Percentiles rank a stretch among this genome's conserved stretches.
Conservation (phyloP, 176 grass and related monocot genomes). For the Hordeum marinum region DNA sequence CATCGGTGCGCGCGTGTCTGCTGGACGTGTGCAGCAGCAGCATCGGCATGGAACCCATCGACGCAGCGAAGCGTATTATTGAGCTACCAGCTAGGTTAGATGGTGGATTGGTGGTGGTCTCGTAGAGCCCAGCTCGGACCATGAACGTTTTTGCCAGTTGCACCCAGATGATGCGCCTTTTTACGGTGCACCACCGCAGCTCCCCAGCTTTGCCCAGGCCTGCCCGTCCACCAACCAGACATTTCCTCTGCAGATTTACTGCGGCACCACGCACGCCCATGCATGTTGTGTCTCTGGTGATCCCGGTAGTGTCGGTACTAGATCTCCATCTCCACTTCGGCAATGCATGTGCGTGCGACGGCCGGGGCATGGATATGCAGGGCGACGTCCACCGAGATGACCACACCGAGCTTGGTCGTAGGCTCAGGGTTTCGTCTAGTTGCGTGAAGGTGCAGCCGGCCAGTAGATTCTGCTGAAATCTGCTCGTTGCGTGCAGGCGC, state of each 20-base stretch:
- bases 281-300: background rate
- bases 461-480: background rate
- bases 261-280: background rate
- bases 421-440: background rate
- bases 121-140: slow-evolving; percentile 21
- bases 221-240: background rate
- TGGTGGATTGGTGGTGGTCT: background rate
- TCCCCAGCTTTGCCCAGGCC: background rate
- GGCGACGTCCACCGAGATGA: slow-evolving; percentile 7
- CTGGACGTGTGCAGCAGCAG: background rate
- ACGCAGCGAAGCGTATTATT: background rate
- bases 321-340: background rate
- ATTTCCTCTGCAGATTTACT: background rate
- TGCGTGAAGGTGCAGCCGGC: background rate
- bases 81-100: background rate
- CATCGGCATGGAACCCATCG: slow-evolving; percentile 29
- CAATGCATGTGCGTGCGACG: slow-evolving; percentile 25
- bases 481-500: slow-evolving; percentile 18
- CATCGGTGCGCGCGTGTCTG: background rate
- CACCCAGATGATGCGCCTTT: background rate
- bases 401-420: slow-evolving; percentile 17
- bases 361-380: background rate
- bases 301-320: background rate
- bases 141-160: background rate
- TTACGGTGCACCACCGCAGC: slow-evolving; percentile 9